Percentiles rank a stretch among this genome's conserved stretches.
phyloP scores from a whole-genome alignment of 345 rosid genomes.

The Lumnitzera littorea region DNA sequence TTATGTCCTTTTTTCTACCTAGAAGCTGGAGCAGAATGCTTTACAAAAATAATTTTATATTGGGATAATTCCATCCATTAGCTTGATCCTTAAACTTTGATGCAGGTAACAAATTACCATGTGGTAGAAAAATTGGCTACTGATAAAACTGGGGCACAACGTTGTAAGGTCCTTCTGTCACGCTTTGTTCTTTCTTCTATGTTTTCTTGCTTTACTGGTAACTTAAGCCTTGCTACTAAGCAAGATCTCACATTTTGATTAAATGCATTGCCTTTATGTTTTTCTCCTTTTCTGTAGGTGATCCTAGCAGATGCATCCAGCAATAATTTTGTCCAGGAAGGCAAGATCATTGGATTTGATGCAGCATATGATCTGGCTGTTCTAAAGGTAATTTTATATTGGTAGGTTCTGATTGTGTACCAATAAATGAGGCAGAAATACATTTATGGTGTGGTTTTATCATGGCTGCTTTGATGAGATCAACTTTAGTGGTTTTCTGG shows the following conservation, averaged over 20 bases:
- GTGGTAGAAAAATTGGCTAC: constrained; percentile 75
- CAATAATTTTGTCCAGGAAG: constrained; percentile 53
- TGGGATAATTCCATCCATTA: too few relatives aligned
- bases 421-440: neutral
- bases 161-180: constrained; percentile 61
- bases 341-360: constrained; percentile 65
- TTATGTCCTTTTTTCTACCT: too few relatives aligned
- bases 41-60: too few relatives aligned
- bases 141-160: constrained; percentile 57
- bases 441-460: neutral
- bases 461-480: neutral
- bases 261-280: neutral
- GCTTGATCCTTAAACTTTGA: neutral
- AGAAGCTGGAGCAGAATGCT: too few relatives aligned
- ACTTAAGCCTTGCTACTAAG: neutral
- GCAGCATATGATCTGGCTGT: constrained; percentile 80
- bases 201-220: neutral
- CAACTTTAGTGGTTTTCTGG: neutral
- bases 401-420: neutral
- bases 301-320: constrained; percentile 58
- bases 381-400: constrained; percentile 42
- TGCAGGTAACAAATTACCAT: constrained; percentile 82
- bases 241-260: too few relatives aligned
- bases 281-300: constrained; percentile 30
- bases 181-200: constrained; percentile 2